Base-by-base conservation (phyloP, 1,284 basidiomycete genomes). In the Moesziomyces sp. region DNA sequence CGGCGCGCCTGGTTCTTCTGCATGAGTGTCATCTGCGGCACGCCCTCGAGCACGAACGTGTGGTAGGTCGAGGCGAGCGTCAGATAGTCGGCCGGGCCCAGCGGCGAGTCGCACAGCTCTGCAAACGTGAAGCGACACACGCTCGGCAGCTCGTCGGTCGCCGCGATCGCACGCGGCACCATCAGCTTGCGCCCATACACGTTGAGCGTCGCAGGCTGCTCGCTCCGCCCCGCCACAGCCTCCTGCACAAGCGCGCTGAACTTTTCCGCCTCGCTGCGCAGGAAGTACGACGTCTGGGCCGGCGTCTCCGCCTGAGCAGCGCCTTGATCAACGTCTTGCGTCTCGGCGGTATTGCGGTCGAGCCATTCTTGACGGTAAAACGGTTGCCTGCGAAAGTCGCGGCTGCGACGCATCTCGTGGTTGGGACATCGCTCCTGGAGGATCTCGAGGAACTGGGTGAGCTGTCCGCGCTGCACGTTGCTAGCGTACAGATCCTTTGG, bases 61-160 rank as follows among this genome's bases (percentile, higher is more conserved):
- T 87, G 86, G 74, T 87, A 90, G 1, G 86, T 87, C 0, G 88
- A 88, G 0, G 89, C 88, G 10, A 92, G 84, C 0, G 89, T 88
- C 44, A 91, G 85, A 80, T 91, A 92, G 82, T 92, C 90, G 10
- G 90, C 91, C 1, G 90, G 87, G 0, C 90, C 90, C 0, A 91
- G 85, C 0, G 90, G 87, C 86, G 88, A 86, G 58, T 90, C 88
- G 79, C 90, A 91, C 1, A 91, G 86, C 44, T 90, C 86, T 5
- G 86, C 74, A 78, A 91, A 92, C 0, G 87, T 86, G 81, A 90
- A 90, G 56, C 87, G 87, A 10, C 87, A 86, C 3, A 86, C 85
- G 1, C 83, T 85, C 1, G 84, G 86, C 14, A 48, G 48, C 0
- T 26, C 21, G 3, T 24, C 35, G 3, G 64, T 62, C 0, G 77